A percentile compares a stretch with the other conserved stretches of the same genome.
These are phyloP conservation scores for Cyberlindnera subsufficiens DNA, from an alignment of 805 yeast species.

Conservation along the genomic window DNA sequence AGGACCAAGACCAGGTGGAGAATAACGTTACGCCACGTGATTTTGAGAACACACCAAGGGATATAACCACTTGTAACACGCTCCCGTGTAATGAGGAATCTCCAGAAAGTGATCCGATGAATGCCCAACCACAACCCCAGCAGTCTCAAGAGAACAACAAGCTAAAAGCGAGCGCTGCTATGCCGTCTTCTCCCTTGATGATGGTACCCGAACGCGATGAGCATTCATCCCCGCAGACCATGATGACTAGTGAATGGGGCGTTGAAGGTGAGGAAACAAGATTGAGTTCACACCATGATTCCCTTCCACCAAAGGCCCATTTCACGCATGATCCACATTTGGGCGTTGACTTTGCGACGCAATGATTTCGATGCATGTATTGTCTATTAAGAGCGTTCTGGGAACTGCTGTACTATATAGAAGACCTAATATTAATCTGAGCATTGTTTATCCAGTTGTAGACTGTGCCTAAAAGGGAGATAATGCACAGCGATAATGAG, in stretches of 20 bases:
- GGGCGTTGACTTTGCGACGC: constrained; percentile 3
- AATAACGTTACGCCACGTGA: constrained; percentile 12
- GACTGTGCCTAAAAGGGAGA: too few relatives aligned
- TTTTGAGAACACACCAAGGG: constrained; percentile 23
- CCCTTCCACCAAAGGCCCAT: constrained; percentile 16
- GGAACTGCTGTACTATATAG: too few relatives aligned
- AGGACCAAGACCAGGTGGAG: constrained; percentile 10
- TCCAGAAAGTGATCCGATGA: constrained; percentile 10
- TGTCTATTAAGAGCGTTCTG: too few relatives aligned
- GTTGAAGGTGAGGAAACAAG: constrained; percentile 7
- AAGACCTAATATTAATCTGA: too few relatives aligned
- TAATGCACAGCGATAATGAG: too few relatives aligned
- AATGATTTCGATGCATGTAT: neutral
- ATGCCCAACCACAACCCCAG: neutral
- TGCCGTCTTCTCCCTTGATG: constrained; percentile 21
- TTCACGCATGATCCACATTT: constrained; percentile 14
- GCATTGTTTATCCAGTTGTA: too few relatives aligned
- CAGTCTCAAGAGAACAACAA: constrained; percentile 3
- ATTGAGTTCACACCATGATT: constrained; percentile 6
- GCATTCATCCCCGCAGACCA: constrained; percentile 11
- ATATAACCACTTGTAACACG: constrained; percentile 25
- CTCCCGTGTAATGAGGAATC: constrained; percentile 25
- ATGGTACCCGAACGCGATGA: constrained; percentile 3
- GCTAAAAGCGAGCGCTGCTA: neutral
- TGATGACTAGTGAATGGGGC: constrained; percentile 4